Evolutionary conservation across 257 asterid genomes (phyloP), one percentile per base, ranked within the genome.

Genomic region (Penstemon newberryi): DNA sequence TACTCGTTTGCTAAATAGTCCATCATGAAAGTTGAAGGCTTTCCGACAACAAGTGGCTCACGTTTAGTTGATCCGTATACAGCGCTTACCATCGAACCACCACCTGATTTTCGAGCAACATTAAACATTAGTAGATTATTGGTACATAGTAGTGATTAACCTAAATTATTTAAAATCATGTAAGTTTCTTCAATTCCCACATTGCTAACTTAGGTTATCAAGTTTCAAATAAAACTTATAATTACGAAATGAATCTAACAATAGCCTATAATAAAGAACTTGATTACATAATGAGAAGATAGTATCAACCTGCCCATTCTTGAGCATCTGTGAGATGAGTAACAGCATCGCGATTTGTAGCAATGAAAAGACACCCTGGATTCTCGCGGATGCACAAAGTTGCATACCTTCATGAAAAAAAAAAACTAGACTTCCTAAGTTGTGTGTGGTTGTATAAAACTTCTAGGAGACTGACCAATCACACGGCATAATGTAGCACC

Each of bases 291-390:
- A 25, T 2, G 33, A 25, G 33, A 25, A 1, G 33, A 25, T 25
- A 25, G 33, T 25, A 51, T 33, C 59, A 68, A 94, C 97, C 99
- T 91, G 99, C 99, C 99, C 99, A 94, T 87, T 94, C 99, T 70
- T 94, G 99, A 79, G 99, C 99, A 84, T 94, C 99, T 8, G 99
- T 94, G 67, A 94, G 97, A 85, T 94, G 99, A 69, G 99, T 94
- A 55, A 94, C 99, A 66, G 97, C 99, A 73, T 94, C 99, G 6
- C 96, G 89, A 78, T 94, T 94, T 13, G 99, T 94, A 8, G 99
- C 99, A 73, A 94, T 89, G 80, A 94, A 94, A 69, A 94, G 95
- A 70, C 99, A 94, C 65, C 96, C 96, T 0, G 95, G 99, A 73
- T 94, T 94, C 77, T 94, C 97, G 37, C 99, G 96, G 76, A 94